Base-by-base conservation (phyloP, 805 yeast genomes). In the Ogataea neopini region DNA sequence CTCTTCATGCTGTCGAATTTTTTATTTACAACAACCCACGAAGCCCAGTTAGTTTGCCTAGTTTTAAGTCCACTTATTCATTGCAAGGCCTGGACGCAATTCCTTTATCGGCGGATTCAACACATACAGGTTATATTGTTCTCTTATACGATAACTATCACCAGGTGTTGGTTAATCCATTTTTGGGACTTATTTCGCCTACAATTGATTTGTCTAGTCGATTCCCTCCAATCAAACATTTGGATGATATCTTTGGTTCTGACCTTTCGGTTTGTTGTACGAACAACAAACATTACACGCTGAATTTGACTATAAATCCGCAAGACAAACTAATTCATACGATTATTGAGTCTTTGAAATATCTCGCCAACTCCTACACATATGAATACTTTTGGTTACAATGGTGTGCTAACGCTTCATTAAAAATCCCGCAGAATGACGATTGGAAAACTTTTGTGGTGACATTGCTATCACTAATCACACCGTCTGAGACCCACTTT, bases 361-460 rank as follows among this genome's bases (percentile, higher is more conserved):
- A 76, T 50, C 59, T 84, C 15, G 73, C 82, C 4, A 86, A 84
- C n/a, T 69, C 84, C 2, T 75, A 75, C 47, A 72, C 80, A 3
- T 74, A 73, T 54, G 83, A 81, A 56, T 74, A 73, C 29, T 67
- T 84, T n/a, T 75, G 84, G 80, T 64, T 81, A 42, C 69, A 76
- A 3, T 86, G 90, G 89, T 71, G 84, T 39, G 62, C 81, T 1
- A 79, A 86, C 1, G 60, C 73, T 17, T 66, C 75, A 43, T 49
- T 78, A 9, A 35, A 41, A 3, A 73, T 70, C 17, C 69, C 67
- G 3, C 52, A 61, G 18, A 64, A 60, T 33, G 70, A 73, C 52
- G 88, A 84, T 26, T 84, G 90, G 89, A 72, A 71, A 13, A 76
- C 86, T 0, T 79, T 79, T 53, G 70, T 79, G 0, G 68, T 76